These are phyloP conservation scores for Boletus rex-veris DNA, from an alignment of 768 basidiomycete species.

Conservation along the genomic window DNA sequence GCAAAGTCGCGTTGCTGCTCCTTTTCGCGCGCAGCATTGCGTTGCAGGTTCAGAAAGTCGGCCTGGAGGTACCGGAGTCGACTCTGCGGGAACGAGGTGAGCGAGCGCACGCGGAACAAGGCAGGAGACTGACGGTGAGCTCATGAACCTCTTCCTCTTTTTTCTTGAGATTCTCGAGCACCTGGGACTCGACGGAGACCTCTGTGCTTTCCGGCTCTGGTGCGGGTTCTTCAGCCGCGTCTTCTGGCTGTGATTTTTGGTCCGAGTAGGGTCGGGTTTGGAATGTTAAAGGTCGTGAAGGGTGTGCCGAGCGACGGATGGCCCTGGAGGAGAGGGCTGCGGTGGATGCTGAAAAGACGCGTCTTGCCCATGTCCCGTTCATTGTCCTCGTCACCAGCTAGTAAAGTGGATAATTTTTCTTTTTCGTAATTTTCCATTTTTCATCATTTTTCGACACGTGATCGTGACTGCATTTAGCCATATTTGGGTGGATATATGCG, in stretches of 20 bases:
- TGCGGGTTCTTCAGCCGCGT: conserved; percentile 5
- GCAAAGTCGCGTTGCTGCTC: conserved; percentile 92
- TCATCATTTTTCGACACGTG: conserved; percentile 18
- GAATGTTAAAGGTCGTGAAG: conserved; percentile 20
- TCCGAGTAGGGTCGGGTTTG: conserved; percentile 58
- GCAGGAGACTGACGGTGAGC: conserved; percentile 60
- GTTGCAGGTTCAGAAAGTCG: conserved; percentile 93
- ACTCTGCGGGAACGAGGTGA: conserved; percentile 46
- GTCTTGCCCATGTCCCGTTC: conserved; percentile 50
- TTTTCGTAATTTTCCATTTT: not conserved
- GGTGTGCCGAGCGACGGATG: conserved; percentile 38
- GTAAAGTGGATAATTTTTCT: not conserved
- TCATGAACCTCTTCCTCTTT: conserved; percentile 83
- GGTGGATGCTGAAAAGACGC: conserved; percentile 57
- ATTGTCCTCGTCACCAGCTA: conserved; percentile 30
- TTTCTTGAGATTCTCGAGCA: conserved; percentile 61
- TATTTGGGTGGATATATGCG: not conserved
- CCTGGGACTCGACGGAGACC: conserved; percentile 36
- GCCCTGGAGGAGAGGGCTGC: conserved; percentile 51
- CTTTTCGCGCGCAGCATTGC: conserved; percentile 87
- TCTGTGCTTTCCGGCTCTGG: conserved; percentile 21
- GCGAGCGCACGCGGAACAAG: conserved; percentile 1
- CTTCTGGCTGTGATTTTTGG: conserved; percentile 35
- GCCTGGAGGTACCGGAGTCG: conserved; percentile 91
- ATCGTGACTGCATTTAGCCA: conserved; percentile 2